phyloP scores from a whole-genome alignment of 2,329 filamentous ascomycete species.

The Raffaelea ambrosiae region DNA sequence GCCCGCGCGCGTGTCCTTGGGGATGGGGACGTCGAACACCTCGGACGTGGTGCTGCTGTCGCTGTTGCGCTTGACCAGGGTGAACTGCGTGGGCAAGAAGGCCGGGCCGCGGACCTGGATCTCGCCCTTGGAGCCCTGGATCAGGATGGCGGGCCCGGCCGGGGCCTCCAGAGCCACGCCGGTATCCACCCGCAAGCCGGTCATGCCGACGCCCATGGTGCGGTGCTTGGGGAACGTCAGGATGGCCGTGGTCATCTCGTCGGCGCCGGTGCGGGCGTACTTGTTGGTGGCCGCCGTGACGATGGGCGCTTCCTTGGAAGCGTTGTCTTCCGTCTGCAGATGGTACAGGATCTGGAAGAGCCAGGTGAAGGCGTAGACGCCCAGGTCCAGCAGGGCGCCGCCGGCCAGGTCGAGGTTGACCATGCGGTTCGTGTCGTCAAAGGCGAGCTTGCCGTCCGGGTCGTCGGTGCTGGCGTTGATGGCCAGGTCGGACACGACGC shows the following conservation, averaged over 20 bases:
- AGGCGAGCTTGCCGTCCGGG: slow-evolving; percentile 37
- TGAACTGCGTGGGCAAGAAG: slow-evolving; percentile 59
- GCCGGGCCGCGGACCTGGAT: slow-evolving; percentile 70
- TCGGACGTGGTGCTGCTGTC: slow-evolving; percentile 15
- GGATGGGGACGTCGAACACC: slow-evolving; percentile 44
- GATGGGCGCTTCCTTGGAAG: slow-evolving; percentile 53
- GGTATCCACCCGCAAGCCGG: slow-evolving; percentile 52
- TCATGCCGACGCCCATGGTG: slow-evolving; percentile 65
- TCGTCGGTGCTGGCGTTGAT: slow-evolving; percentile 51
- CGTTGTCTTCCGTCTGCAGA: slow-evolving; percentile 49
- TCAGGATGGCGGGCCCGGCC: slow-evolving; percentile 60
- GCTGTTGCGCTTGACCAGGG: slow-evolving; percentile 45
- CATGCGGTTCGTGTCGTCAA: slow-evolving; percentile 61
- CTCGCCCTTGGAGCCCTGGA: slow-evolving; percentile 74
- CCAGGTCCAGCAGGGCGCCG: slow-evolving; percentile 74
- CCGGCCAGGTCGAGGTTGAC: slow-evolving; percentile 76
- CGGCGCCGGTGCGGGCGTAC: slow-evolving; percentile 61
- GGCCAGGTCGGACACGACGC: slow-evolving; percentile 52
- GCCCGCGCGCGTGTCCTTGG: slow-evolving; percentile 34
- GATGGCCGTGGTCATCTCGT: slow-evolving; percentile 72
- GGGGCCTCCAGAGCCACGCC: slow-evolving; percentile 53
- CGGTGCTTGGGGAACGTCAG: slow-evolving; percentile 63
- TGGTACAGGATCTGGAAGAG: slow-evolving; percentile 85
- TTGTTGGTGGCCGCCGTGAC: slow-evolving; percentile 63
- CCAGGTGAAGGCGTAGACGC: slow-evolving; percentile 86